Conservation (phyloP, 2,329 filamentous ascomycete species). For the Thelonectria blattea region DNA sequence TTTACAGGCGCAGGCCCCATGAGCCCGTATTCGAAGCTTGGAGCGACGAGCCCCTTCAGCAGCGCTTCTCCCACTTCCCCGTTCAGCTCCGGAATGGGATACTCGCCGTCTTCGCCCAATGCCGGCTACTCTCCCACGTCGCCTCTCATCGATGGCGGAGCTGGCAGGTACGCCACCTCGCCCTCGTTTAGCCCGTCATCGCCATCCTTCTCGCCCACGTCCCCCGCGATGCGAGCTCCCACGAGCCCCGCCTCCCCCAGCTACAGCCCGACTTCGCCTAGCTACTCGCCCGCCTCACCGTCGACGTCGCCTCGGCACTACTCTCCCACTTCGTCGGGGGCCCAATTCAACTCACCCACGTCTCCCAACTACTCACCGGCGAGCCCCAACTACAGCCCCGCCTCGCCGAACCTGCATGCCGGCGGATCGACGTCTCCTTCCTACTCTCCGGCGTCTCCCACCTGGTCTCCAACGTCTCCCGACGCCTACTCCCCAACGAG, state of each 20-base stretch:
- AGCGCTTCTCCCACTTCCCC: constrained; percentile 71
- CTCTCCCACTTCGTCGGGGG: constrained; percentile 72
- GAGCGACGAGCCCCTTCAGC: constrained; percentile 78
- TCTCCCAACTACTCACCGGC: constrained; percentile 76
- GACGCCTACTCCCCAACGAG: constrained; percentile 68
- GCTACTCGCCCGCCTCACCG: constrained; percentile 68
- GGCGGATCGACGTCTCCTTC: constrained; percentile 60
- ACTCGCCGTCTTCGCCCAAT: constrained; percentile 79
- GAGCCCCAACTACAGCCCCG: constrained; percentile 75
- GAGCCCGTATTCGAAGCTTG: constrained; percentile 68
- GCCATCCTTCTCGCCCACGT: constrained; percentile 68
- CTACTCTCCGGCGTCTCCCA: constrained; percentile 75
- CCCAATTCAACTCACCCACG: constrained; percentile 74
- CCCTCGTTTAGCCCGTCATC: constrained; percentile 69
- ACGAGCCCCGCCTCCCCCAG: constrained; percentile 63
- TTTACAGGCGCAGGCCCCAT: constrained; percentile 56
- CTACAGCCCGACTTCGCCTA: constrained; percentile 71
- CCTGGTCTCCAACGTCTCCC: constrained; percentile 78
- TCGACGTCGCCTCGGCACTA: constrained; percentile 60
- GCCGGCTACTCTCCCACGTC: constrained; percentile 80
- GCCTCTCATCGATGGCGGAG: constrained; percentile 63
- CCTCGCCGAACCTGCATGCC: constrained; percentile 61
- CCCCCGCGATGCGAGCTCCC: constrained; percentile 59
- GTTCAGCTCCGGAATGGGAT: constrained; percentile 63
- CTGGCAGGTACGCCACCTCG: constrained; percentile 60